These are phyloP conservation scores for Eutrema salsugineum DNA, from an alignment of 441 rosid genomes.

Conservation along the genomic window DNA sequence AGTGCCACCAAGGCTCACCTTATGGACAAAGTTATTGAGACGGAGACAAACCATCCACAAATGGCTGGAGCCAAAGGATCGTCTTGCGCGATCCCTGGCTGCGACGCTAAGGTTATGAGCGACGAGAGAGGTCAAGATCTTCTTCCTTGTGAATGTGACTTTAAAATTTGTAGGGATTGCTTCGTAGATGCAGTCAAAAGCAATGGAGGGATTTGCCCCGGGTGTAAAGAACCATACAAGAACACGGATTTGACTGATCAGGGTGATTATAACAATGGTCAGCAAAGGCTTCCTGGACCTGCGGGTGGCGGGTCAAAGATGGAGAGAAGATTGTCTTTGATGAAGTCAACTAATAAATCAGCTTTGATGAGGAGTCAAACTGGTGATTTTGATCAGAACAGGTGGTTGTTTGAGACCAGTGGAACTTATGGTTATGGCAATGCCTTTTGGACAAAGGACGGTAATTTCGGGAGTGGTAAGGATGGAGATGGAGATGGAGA, in stretches of 20 bases:
- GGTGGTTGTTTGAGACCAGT: slow-evolving; percentile 85
- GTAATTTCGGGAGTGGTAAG: slow-evolving; percentile 57
- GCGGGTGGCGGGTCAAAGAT: slow-evolving; percentile 59
- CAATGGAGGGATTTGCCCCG: slow-evolving; percentile 83
- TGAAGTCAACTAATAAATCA: slow-evolving; percentile 80
- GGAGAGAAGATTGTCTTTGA: slow-evolving; percentile 87
- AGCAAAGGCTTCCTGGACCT: slow-evolving; percentile 65
- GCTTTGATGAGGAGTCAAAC: slow-evolving; percentile 86
- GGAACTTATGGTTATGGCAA: slow-evolving; percentile 92
- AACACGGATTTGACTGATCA: slow-evolving; percentile 66
- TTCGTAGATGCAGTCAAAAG: slow-evolving; percentile 80
- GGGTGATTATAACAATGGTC: slow-evolving; percentile 44
- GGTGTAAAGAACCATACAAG: slow-evolving; percentile 83
- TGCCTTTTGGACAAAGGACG: slow-evolving; percentile 91
- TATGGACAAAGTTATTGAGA: slow-evolving; percentile 89
- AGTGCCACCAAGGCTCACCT: slow-evolving; percentile 78
- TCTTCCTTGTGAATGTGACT: slow-evolving; percentile 95
- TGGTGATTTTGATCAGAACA: slow-evolving; percentile 83
- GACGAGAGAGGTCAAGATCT: slow-evolving; percentile 85
- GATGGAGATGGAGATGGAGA: slow-evolving; percentile 50
- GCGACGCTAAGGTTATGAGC: slow-evolving; percentile 87
- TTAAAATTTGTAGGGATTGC: slow-evolving; percentile 88
- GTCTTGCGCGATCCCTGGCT: slow-evolving; percentile 79
- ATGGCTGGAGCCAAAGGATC: slow-evolving; percentile 97
- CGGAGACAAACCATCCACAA: slow-evolving; percentile 84